These are phyloP conservation scores for Phascolomyces articulosus DNA, from an alignment of 371 early-diverging fungal genomes.

Conservation along the genomic window DNA sequence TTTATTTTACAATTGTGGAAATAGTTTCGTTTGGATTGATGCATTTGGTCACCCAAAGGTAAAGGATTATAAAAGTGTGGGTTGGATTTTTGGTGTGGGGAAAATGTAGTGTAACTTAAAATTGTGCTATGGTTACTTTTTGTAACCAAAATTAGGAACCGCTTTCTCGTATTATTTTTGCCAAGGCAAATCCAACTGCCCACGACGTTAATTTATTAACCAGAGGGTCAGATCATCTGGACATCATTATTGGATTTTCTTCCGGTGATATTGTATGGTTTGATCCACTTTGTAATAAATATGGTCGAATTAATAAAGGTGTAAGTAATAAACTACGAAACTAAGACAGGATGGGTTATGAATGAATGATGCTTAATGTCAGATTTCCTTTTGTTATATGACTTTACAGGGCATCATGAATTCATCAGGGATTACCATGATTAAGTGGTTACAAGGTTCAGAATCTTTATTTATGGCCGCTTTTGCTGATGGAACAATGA, in stretches of 20 bases:
- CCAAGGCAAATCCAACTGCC: constrained; percentile 82
- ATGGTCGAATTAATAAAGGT: constrained; percentile 52
- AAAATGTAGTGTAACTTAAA: no score
- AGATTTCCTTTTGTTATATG: background rate
- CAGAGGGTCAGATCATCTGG: constrained; percentile 71
- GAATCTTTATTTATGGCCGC: constrained; percentile 86
- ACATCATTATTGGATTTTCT: constrained; percentile 82
- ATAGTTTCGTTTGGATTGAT: constrained; percentile 82
- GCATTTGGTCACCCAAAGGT: constrained; percentile 68
- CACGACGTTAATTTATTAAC: constrained; percentile 88
- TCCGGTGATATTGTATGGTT: constrained; percentile 90
- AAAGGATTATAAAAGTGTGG: constrained; percentile 4
- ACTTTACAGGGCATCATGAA: constrained; percentile 70
- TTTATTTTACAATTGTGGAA: constrained; percentile 84
- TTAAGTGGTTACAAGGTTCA: constrained; percentile 91
- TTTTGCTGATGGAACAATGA: constrained; percentile 76
- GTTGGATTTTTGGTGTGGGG: background rate
- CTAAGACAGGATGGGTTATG: background rate
- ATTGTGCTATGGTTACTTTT: no score
- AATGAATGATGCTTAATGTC: no score
- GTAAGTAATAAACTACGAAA: constrained; percentile 22
- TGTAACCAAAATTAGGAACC: constrained; percentile 73
- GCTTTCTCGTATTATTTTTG: constrained; percentile 79
- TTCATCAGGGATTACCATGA: constrained; percentile 71
- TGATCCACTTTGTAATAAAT: constrained; percentile 81